Evolutionary conservation across 73 alveolate species (phyloP), one percentile per base, ranked within the genome.

Genomic region (Uronychia binucleata): DNA sequence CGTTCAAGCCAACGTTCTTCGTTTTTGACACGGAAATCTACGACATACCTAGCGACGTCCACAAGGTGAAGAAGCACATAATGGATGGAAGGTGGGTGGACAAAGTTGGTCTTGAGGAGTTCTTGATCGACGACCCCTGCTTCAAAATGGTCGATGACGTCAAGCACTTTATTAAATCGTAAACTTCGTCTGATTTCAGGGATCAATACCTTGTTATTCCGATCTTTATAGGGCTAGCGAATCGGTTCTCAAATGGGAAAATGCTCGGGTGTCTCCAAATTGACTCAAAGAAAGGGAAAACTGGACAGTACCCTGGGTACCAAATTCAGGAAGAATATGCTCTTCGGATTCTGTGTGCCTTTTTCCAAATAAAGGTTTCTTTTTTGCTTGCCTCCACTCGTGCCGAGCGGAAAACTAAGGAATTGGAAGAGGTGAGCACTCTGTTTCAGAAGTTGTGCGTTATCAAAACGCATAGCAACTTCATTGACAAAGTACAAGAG

Each of bases 11-110:
- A 60, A 78, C 87, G 25, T 46, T 86, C 30, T 78, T 59, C 30
- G 75, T 57, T 28, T 31, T 78, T n/a, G 46, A 75, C 31, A 33
- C 34, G 30, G 87, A 86, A 19, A 57, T 85, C 19, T 46, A 46
- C 67, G 67, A 11, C 19, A 5, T 46, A 1, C 60, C 78, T 1
- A n/a, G n/a, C 1, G 86, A 84, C 26, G 86, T 77, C 67, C 81
- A 59, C 26, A 57, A 31, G 32, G 34, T 78, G 87, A 31, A 86
- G 59, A 86, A 78, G 67, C 78, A 76, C 78, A 31, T 57, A 77
- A 78, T 86, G 30, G 92, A 86, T 46, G 67, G 92, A 1, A 28
- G 59, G 75, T 78, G 82, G 86, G 59, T 86, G n/a, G 92, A 86
- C 83, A 86, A 85, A 0, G 26, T 86, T 0, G 57, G 92, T 29